phyloP scores from a whole-genome alignment of 768 basidiomycete genomes.

The Russula sp. region DNA sequence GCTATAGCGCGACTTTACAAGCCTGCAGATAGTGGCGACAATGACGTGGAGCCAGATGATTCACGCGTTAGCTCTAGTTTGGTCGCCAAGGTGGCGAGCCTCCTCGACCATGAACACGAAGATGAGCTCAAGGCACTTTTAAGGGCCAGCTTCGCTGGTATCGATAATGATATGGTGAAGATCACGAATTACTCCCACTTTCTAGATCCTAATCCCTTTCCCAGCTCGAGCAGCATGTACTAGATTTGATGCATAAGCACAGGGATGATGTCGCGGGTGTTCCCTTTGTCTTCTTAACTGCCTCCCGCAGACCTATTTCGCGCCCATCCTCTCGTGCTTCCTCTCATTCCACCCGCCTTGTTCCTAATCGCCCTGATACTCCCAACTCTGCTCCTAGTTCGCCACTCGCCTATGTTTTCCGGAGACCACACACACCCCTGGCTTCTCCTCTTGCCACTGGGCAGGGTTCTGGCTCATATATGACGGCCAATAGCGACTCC shows the following conservation, averaged over 20 bases:
- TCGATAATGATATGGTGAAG: slow-evolving; percentile 63
- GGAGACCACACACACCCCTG: slow-evolving; percentile 71
- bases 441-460: slow-evolving; percentile 68
- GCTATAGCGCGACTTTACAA: slow-evolving; percentile 69
- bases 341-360: slow-evolving; percentile 55
- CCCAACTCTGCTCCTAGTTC: slow-evolving; percentile 70
- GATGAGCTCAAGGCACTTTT: slow-evolving; percentile 76
- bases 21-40: slow-evolving; percentile 48
- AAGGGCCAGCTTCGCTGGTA: slow-evolving; percentile 51
- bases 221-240: slow-evolving; percentile 79
- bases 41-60: slow-evolving; percentile 49
- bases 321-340: slow-evolving; percentile 78
- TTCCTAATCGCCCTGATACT: slow-evolving; percentile 62
- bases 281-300: slow-evolving; percentile 76
- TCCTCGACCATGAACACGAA: slow-evolving; percentile 78
- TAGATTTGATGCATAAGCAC: slow-evolving; percentile 95
- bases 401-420: slow-evolving; percentile 66
- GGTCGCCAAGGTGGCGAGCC: slow-evolving; percentile 60
- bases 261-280: slow-evolving; percentile 78
- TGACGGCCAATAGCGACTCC: slow-evolving; percentile 43
- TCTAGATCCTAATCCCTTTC: slow-evolving; percentile 12
- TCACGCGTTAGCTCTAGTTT: slow-evolving; percentile 50
- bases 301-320: slow-evolving; percentile 69
- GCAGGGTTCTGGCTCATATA: slow-evolving; percentile 46
- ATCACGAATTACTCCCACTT: not conserved